These are phyloP conservation scores for Sugiyamaella neomexicana DNA, from an alignment of 1,139 yeast species.

Conservation along the genomic window DNA sequence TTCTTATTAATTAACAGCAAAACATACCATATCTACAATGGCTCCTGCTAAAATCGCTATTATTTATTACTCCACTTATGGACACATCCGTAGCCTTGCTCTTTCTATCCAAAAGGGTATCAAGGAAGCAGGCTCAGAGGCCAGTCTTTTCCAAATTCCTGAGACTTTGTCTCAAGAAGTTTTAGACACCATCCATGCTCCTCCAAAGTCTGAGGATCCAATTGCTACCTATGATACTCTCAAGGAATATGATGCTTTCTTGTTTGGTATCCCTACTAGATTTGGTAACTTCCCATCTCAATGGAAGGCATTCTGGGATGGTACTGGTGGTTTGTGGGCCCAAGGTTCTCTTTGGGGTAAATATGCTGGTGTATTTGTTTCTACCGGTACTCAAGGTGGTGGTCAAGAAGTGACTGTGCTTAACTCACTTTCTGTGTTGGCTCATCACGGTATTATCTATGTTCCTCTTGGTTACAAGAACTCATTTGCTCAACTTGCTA, in stretches of 20 bases:
- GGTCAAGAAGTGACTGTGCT: conserved; percentile 73
- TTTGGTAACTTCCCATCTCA: conserved; percentile 80
- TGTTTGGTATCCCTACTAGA: conserved; percentile 82
- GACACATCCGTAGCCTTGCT: conserved; percentile 70
- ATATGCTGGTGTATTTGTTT: conserved; percentile 70
- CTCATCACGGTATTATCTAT: conserved; percentile 76
- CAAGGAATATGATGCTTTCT: conserved; percentile 64
- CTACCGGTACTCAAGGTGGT: conserved; percentile 82
- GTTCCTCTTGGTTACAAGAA: conserved; percentile 78
- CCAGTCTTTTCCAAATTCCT: conserved; percentile 67
- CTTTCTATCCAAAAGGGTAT: conserved; percentile 69
- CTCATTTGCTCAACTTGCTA: conserved; percentile 56
- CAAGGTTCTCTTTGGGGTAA: conserved; percentile 71
- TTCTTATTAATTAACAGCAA: neutral
- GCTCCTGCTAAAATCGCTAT: conserved; percentile 57
- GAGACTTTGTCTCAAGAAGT: conserved; percentile 73
- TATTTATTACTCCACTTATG: conserved; percentile 77
- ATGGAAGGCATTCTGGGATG: conserved; percentile 76
- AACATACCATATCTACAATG: conserved; percentile 6
- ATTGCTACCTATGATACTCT: conserved; percentile 61
- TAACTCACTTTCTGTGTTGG: conserved; percentile 65
- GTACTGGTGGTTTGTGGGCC: conserved; percentile 82
- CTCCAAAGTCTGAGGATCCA: conserved; percentile 66
- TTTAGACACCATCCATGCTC: conserved; percentile 61
- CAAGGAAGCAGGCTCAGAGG: conserved; percentile 67